Evolutionary conservation across 202 grass and related monocot species (phyloP).

Genomic region (Zizania palustris): DNA sequence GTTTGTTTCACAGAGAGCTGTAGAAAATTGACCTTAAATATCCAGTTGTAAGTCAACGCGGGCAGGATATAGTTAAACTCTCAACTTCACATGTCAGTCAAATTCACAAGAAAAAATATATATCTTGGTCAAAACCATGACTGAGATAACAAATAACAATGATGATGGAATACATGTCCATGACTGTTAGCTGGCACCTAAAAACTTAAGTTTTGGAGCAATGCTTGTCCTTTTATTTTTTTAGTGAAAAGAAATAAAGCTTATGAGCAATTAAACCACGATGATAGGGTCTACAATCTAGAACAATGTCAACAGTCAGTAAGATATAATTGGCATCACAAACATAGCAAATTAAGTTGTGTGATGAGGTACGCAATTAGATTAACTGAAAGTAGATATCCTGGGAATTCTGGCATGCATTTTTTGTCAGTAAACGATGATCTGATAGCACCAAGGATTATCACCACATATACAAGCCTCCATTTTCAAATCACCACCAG

Average conservation of each 20-base stretch:
- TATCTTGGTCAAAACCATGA: background rate
- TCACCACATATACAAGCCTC: slow-evolving; percentile 1
- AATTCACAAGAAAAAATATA: background rate
- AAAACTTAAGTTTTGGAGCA: background rate
- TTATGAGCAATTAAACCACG: background rate
- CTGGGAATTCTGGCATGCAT: background rate
- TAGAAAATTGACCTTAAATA: background rate
- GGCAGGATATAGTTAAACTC: background rate
- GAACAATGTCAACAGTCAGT: background rate
- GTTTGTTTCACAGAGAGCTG: background rate
- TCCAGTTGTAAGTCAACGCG: slow-evolving; percentile 4
- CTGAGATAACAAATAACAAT: background rate
- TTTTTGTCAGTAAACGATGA: background rate
- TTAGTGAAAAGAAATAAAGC: too few relatives aligned
- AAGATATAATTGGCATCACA: background rate
- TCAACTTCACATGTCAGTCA: background rate
- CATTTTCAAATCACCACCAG: background rate
- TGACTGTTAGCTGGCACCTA: background rate
- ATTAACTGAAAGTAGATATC: background rate
- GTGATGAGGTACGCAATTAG: background rate
- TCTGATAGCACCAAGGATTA: background rate
- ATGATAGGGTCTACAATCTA: background rate
- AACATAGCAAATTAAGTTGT: background rate
- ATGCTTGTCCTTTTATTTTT: too few relatives aligned
- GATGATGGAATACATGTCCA: background rate